Conservation (phyloP, 352 stramenopile genomes). For the Phytopythium litorale region DNA sequence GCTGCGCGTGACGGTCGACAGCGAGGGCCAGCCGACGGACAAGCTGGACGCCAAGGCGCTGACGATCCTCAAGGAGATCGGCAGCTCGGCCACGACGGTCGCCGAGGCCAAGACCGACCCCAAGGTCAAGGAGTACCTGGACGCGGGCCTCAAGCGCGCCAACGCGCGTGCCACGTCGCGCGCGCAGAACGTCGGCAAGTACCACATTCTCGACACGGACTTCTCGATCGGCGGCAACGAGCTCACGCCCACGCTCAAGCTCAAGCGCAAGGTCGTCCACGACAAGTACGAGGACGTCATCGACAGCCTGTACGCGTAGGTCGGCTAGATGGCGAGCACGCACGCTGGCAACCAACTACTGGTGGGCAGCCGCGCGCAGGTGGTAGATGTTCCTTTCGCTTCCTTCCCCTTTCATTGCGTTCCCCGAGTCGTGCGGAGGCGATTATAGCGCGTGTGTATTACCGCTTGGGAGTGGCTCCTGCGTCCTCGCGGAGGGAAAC, state of each 20-base stretch:
- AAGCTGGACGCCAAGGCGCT: slow-evolving; percentile 72
- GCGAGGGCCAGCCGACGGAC: slow-evolving; percentile 78
- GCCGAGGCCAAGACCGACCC: slow-evolving; percentile 60
- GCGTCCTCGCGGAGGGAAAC: neutral
- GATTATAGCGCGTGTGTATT: neutral
- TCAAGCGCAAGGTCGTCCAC: slow-evolving; percentile 91
- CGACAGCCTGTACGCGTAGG: slow-evolving; percentile 86
- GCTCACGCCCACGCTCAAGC: slow-evolving; percentile 96
- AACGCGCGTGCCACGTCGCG: slow-evolving; percentile 74
- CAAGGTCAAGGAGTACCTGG: slow-evolving; percentile 78
- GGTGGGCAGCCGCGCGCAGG: neutral
- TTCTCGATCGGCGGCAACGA: slow-evolving; percentile 90
- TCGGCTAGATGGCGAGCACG: neutral
- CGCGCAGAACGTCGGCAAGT: slow-evolving; percentile 87
- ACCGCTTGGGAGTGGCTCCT: neutral
- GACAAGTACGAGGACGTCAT: slow-evolving; percentile 92
- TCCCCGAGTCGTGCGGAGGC: neutral
- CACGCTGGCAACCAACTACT: neutral
- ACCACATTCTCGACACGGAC: slow-evolving; percentile 80
- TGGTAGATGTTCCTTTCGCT: neutral
- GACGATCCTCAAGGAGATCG: slow-evolving; percentile 53
- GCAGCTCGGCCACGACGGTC: slow-evolving; percentile 64
- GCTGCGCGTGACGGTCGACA: slow-evolving; percentile 75
- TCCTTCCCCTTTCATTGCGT: neutral
- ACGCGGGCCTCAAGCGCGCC: slow-evolving; percentile 72